A percentile compares a stretch with the other conserved stretches of the same genome.
Conservation (phyloP, 2,329 filamentous ascomycete species). For the Ophiostoma tasmaniense region DNA sequence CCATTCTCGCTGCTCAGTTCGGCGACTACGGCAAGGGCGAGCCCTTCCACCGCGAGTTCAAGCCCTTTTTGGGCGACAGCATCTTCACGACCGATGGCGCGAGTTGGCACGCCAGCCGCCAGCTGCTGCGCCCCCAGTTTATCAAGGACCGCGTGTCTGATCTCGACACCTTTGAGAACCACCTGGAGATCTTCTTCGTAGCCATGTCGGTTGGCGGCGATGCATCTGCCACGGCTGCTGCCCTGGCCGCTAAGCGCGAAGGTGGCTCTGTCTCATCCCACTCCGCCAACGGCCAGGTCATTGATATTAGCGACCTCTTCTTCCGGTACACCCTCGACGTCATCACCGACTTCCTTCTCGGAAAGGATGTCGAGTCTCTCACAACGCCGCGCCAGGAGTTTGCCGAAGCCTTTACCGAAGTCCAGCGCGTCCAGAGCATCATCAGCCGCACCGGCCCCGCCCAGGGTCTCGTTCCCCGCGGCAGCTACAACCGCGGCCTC, state of each 20-base stretch:
- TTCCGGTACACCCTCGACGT: slow-evolving; percentile 81
- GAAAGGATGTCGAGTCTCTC: slow-evolving; percentile 60
- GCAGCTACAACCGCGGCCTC: slow-evolving; percentile 54
- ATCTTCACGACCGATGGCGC: slow-evolving; percentile 75
- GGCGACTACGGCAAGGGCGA: slow-evolving; percentile 74
- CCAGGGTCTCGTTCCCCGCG: slow-evolving; percentile 53
- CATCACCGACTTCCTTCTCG: slow-evolving; percentile 78
- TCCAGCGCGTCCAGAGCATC: slow-evolving; percentile 65
- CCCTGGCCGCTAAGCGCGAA: slow-evolving; percentile 48
- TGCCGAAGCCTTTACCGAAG: slow-evolving; percentile 71
- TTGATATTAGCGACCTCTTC: slow-evolving; percentile 69
- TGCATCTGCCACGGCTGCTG: slow-evolving; percentile 48
- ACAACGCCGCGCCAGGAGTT: slow-evolving; percentile 56
- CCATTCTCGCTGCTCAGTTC: slow-evolving; percentile 81
- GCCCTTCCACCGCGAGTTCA: slow-evolving; percentile 66
- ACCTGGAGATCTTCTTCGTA: slow-evolving; percentile 64
- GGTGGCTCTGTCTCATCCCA: slow-evolving; percentile 51
- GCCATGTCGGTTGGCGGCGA: slow-evolving; percentile 53
- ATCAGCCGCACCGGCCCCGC: slow-evolving; percentile 58
- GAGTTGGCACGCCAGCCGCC: slow-evolving; percentile 71
- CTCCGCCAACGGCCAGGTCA: slow-evolving; percentile 50
- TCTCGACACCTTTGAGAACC: slow-evolving; percentile 69
- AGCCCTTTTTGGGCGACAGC: slow-evolving; percentile 64
- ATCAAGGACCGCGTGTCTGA: slow-evolving; percentile 77
- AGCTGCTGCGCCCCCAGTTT: slow-evolving; percentile 79